Percentiles rank a stretch among this genome's conserved stretches.
Evolutionary conservation across 2,329 filamentous ascomycete species (phyloP).

Genomic region (Metarhizium album): DNA sequence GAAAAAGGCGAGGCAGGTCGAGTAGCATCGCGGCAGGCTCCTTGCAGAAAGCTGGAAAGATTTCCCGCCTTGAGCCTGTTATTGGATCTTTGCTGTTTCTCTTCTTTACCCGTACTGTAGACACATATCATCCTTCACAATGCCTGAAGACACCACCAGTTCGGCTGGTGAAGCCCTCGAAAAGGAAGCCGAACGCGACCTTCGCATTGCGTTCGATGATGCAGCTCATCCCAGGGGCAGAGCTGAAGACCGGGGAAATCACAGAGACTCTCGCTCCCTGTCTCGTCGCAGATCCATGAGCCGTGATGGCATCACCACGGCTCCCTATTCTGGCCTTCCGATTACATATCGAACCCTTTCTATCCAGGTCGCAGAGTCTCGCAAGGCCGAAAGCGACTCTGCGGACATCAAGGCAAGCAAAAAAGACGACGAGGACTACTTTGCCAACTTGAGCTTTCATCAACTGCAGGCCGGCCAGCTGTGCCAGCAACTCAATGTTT

Average conservation of each 20-base stretch:
- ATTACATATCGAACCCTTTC: slow-evolving; percentile 31
- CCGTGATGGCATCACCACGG: slow-evolving; percentile 17
- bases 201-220: slow-evolving; percentile 16
- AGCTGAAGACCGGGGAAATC: slow-evolving; percentile 4
- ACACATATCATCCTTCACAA: slow-evolving; percentile 1
- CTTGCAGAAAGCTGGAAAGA: neutral
- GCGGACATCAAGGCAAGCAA: slow-evolving; percentile 15
- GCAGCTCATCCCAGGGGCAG: slow-evolving; percentile 13
- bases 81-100: neutral
- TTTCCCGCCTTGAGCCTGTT: neutral
- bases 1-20: slow-evolving; percentile 3
- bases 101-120: neutral
- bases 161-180: slow-evolving; percentile 10
- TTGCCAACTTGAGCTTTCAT: slow-evolving; percentile 28
- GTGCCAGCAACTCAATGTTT: slow-evolving; percentile 29
- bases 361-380: slow-evolving; percentile 28
- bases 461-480: slow-evolving; percentile 22
- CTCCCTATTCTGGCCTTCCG: slow-evolving; percentile 25
- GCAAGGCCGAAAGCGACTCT: slow-evolving; percentile 15
- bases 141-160: slow-evolving; percentile 10
- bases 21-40: slow-evolving; percentile 3
- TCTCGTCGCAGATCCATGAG: slow-evolving; percentile 15
- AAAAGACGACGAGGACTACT: slow-evolving; percentile 31
- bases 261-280: slow-evolving; percentile 9
- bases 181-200: slow-evolving; percentile 13